phyloP scores from a whole-genome alignment of 352 stramenopile genomes.

The Globisporangium paroecandrum region DNA sequence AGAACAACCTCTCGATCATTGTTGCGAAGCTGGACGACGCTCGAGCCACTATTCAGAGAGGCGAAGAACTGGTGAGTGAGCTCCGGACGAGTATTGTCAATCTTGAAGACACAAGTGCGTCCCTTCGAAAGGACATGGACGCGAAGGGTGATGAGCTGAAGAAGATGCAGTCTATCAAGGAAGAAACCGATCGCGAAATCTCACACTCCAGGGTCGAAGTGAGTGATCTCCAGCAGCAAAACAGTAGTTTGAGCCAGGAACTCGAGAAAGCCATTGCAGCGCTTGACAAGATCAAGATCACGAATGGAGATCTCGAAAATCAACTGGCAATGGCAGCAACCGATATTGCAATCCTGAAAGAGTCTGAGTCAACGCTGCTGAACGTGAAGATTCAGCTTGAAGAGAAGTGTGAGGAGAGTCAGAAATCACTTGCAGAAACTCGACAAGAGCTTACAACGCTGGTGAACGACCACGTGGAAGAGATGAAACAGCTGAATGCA shows the following conservation, averaged over 20 bases:
- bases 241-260: conserved; percentile 20
- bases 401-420: neutral
- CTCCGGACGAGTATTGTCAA: neutral
- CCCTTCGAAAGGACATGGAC: conserved; percentile 6
- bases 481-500: neutral
- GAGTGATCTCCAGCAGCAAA: conserved; percentile 22
- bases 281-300: conserved; percentile 5
- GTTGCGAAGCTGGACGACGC: conserved; percentile 18
- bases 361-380: conserved; percentile 6
- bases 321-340: neutral
- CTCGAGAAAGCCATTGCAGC: conserved; percentile 8
- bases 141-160: neutral
- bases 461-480: neutral
- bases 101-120: conserved; percentile 1
- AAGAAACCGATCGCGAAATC: conserved; percentile 13
- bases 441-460: neutral
- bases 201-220: conserved; percentile 15
- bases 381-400: conserved; percentile 4
- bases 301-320: conserved; percentile 2
- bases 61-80: neutral
- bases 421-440: neutral
- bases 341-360: conserved; percentile 4
- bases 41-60: neutral
- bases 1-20: conserved; percentile 3
- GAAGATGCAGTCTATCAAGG: conserved; percentile 1